Percentiles rank a stretch among this genome's conserved stretches.
phyloP scores from a whole-genome alignment of 129 eudicot genomes.

The Artemisia argyi region DNA sequence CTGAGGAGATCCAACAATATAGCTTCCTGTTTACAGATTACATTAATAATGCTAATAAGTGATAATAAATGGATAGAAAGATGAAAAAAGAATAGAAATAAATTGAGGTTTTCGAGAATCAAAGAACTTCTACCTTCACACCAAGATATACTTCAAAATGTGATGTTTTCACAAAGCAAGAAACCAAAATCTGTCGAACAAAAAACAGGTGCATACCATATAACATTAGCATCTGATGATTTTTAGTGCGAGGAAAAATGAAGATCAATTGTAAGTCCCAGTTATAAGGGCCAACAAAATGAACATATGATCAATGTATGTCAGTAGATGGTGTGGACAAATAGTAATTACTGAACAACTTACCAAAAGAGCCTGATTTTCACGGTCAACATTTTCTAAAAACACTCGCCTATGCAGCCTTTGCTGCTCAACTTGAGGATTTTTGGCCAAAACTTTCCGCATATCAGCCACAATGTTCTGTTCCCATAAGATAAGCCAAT shows the following conservation, averaged over 20 bases:
- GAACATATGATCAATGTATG: background rate
- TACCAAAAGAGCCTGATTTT: too few relatives aligned
- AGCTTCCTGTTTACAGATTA: conserved; percentile 55
- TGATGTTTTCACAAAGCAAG: conserved; percentile 83
- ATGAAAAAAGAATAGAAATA: background rate
- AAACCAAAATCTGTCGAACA: conserved; percentile 56
- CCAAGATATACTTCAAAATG: conserved; percentile 72
- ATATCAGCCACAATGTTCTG: too few relatives aligned
- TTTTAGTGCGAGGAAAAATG: background rate
- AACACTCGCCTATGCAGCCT: too few relatives aligned
- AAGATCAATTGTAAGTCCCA: background rate
- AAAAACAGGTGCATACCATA: conserved; percentile 20
- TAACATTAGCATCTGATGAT: conserved; percentile 11
- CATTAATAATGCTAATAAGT: conserved; percentile 5
- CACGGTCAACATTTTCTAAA: too few relatives aligned
- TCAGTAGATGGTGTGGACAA: background rate
- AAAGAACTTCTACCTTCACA: conserved; percentile 37
- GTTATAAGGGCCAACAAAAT: background rate
- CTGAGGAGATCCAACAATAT: conserved; percentile 70
- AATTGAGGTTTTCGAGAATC: conserved; percentile 8
- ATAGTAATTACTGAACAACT: too few relatives aligned
- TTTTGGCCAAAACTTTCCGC: too few relatives aligned
- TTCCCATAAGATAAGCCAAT: too few relatives aligned
- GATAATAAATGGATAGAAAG: background rate
- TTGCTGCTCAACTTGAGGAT: too few relatives aligned